phyloP scores from a whole-genome alignment of 2,329 filamentous ascomycete genomes.

The Sphaerostilbella broomeana region DNA sequence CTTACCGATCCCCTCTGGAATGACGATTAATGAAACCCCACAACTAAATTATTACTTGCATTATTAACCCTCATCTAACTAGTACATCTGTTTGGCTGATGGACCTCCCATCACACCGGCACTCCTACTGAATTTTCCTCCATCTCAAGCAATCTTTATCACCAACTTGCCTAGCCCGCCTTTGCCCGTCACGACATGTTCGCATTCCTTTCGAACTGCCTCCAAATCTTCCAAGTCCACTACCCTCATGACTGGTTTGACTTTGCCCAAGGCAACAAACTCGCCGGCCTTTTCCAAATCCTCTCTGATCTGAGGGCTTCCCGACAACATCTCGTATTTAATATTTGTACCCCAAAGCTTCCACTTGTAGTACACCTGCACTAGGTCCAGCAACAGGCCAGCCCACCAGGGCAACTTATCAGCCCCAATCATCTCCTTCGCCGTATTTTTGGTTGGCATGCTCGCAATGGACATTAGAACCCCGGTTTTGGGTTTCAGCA shows the following conservation, averaged over 20 bases:
- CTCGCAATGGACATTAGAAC: constrained; percentile 37
- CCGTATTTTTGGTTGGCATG: constrained; percentile 26
- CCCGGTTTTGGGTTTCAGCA: constrained; percentile 32
- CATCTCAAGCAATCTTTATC: constrained; percentile 15
- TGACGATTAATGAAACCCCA: no score
- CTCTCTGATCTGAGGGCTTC: constrained; percentile 32
- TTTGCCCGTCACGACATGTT: constrained; percentile 27
- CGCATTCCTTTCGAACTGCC: constrained; percentile 34
- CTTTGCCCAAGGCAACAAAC: constrained; percentile 34
- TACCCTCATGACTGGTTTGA: constrained; percentile 36
- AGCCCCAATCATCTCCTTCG: constrained; percentile 27
- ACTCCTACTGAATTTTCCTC: no score
- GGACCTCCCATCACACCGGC: no score
- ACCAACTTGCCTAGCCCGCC: constrained; percentile 25
- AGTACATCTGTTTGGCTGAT: no score
- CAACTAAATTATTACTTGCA: no score
- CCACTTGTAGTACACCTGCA: constrained; percentile 35
- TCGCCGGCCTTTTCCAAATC: constrained; percentile 37
- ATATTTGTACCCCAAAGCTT: constrained; percentile 39
- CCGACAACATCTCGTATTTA: constrained; percentile 39
- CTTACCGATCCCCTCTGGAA: no score
- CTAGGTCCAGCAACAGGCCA: constrained; percentile 28
- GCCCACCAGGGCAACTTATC: constrained; percentile 32
- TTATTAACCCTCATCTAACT: no score
- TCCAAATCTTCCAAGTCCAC: constrained; percentile 38